A percentile compares a stretch with the other conserved stretches of the same genome.
Conservation (phyloP, 208 protist species). For the Crithidia bombi region DNA sequence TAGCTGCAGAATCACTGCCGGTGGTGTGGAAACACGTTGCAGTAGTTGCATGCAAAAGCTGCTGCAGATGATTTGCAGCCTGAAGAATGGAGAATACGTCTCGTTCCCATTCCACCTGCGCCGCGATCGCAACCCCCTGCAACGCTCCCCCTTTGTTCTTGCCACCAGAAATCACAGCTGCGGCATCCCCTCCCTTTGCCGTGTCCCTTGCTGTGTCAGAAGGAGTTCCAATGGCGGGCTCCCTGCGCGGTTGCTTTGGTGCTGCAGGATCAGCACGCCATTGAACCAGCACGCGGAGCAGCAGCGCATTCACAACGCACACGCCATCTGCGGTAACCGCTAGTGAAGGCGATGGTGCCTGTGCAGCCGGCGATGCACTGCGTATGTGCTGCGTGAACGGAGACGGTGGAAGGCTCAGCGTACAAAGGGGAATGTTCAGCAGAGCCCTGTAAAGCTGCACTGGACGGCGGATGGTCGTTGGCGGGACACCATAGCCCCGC, state of each 20-base stretch:
- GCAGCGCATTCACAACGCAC: constrained; percentile 26
- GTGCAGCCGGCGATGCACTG: neutral
- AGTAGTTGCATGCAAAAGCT: neutral
- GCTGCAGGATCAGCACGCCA: constrained; percentile 7
- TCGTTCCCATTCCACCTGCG: constrained; percentile 16
- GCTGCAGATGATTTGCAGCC: constrained; percentile 18
- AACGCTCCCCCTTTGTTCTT: too few species aligned
- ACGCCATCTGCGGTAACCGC: constrained; percentile 10
- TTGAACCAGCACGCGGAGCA: constrained; percentile 34
- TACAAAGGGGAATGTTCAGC: constrained; percentile 41
- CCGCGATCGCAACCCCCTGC: neutral
- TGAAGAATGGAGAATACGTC: constrained; percentile 27
- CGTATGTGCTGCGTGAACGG: neutral
- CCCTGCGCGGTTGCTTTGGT: neutral
- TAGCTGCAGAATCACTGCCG: neutral
- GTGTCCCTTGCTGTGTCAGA: neutral
- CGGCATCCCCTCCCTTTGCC: neutral
- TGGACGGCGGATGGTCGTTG: constrained; percentile 6
- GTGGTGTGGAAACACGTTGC: neutral
- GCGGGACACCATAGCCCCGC: neutral
- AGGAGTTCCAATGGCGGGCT: neutral
- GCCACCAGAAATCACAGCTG: neutral
- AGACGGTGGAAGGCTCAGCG: neutral
- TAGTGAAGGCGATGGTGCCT: neutral
- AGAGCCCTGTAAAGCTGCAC: constrained; percentile 44